phyloP scores from a whole-genome alignment of 2,329 filamentous ascomycete species.

The Alternaria hordeiaustralica region DNA sequence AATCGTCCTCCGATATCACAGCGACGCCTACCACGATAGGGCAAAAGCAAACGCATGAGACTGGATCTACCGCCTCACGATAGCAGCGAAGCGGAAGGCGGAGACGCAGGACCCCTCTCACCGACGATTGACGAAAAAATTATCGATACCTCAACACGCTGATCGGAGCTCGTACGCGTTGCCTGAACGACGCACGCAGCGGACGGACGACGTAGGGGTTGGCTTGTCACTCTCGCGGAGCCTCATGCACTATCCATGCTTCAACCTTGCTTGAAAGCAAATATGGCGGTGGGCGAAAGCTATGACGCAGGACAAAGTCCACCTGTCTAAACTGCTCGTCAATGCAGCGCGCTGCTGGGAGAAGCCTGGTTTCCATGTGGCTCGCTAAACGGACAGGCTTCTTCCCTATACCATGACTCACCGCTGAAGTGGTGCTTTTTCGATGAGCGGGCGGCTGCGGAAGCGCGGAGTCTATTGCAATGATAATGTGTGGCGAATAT shows the following conservation, averaged over 20 bases:
- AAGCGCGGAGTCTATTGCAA: background rate
- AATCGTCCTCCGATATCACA: constrained; percentile 2
- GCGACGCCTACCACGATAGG: background rate
- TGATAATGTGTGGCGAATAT: constrained; percentile 1
- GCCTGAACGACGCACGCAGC: constrained; percentile 14
- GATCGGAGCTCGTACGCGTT: constrained; percentile 13
- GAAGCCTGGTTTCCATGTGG: constrained; percentile 20
- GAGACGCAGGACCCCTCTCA: constrained; percentile 6
- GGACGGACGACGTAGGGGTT: constrained; percentile 1
- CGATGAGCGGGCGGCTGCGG: constrained; percentile 1
- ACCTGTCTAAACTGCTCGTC: constrained; percentile 26
- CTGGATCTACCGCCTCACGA: constrained; percentile 6
- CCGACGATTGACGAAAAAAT: constrained; percentile 1
- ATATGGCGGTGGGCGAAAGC: constrained; percentile 14
- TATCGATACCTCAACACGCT: constrained; percentile 1
- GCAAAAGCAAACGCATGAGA: constrained; percentile 11
- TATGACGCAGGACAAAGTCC: constrained; percentile 29
- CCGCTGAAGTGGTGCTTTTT: constrained; percentile 8
- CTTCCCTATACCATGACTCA: constrained; percentile 31
- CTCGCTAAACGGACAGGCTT: constrained; percentile 26
- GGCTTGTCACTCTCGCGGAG: constrained; percentile 12
- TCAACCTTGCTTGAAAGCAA: constrained; percentile 20
- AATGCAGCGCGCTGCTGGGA: constrained; percentile 23
- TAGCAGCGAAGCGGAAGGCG: constrained; percentile 9
- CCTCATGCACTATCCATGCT: constrained; percentile 20